Conservation (phyloP, 2,329 filamentous ascomycete genomes). For the Pseudocercospora pini-densiflorae region DNA sequence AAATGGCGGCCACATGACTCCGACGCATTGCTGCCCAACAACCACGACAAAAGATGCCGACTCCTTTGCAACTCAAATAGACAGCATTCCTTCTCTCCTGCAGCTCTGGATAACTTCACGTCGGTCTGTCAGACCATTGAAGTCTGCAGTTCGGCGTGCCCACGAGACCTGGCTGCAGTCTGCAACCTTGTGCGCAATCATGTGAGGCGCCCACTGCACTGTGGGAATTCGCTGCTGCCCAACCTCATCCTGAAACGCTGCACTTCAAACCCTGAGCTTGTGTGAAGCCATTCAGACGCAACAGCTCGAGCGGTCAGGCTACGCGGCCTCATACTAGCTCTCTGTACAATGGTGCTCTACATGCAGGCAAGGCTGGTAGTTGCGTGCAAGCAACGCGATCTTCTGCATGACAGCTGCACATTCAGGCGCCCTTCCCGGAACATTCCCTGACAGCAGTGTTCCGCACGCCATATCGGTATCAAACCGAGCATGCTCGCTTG, state of each 20-base stretch:
- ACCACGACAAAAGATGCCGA: background rate
- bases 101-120: background rate
- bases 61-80: slow-evolving; percentile 7
- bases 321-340: background rate
- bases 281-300: background rate
- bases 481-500: background rate
- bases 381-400: background rate
- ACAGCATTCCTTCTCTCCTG: slow-evolving; percentile 2
- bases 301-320: background rate
- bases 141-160: background rate
- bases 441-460: background rate
- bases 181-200: too few relatives aligned
- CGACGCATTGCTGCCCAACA: slow-evolving; percentile 1
- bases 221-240: background rate
- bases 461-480: background rate
- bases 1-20: slow-evolving; percentile 4
- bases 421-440: background rate
- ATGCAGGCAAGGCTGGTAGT: background rate
- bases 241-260: background rate
- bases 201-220: too few relatives aligned
- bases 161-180: background rate
- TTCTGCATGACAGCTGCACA: background rate
- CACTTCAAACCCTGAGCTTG: background rate
- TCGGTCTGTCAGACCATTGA: background rate
- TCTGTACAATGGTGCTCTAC: background rate